Evolutionary conservation across 495 filamentous ascomycete species (phyloP).

Genomic region (Melanomma pulvis-pyrius): DNA sequence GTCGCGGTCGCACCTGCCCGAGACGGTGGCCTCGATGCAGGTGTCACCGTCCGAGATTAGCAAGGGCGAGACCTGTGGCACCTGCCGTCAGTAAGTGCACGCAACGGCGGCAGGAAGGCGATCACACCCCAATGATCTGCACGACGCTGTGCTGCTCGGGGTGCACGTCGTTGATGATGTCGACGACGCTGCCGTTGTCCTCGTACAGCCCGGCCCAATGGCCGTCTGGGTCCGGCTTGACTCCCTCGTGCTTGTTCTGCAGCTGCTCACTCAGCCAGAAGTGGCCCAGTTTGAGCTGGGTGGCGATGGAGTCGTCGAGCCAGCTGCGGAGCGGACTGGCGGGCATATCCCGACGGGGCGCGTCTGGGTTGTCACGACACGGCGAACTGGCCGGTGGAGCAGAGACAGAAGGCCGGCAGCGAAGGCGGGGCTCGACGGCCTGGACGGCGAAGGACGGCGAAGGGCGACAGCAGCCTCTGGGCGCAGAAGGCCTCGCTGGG

Average conservation of each 20-base stretch:
- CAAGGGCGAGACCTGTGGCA: constrained; percentile 4
- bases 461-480: too few species aligned
- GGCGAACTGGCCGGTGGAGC: too few species aligned
- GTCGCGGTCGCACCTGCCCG: neutral
- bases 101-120: neutral
- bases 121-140: constrained; percentile 10
- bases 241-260: constrained; percentile 1
- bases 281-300: neutral
- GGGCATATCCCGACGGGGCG: neutral
- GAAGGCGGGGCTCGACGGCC: too few species aligned
- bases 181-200: constrained; percentile 30
- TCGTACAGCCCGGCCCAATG: constrained; percentile 28
- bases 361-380: too few species aligned
- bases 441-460: too few species aligned
- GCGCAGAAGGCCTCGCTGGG: too few species aligned
- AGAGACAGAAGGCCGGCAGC: too few species aligned
- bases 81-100: neutral
- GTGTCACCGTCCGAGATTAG: constrained; percentile 18
- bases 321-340: neutral
- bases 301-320: constrained; percentile 7
- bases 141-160: neutral
- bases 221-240: neutral
- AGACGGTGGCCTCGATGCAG: constrained; percentile 7
- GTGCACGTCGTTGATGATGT: constrained; percentile 9
- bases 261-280: constrained; percentile 4